Conservation (phyloP, 768 basidiomycete species). For the Mycena capillaripes region DNA sequence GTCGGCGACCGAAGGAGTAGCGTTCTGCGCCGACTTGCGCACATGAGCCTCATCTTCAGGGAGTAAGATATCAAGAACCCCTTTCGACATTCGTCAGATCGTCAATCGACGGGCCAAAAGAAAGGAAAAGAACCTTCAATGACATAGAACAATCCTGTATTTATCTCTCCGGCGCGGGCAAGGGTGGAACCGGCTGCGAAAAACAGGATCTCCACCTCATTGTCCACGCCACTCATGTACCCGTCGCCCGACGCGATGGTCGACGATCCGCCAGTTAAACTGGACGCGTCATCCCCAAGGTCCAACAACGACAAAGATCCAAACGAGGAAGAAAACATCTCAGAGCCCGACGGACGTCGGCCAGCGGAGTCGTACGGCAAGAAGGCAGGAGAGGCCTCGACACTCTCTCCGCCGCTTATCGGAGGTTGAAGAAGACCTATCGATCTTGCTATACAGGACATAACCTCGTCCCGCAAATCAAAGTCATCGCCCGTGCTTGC, state of each 20-base stretch:
- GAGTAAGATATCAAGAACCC: constrained; percentile 92
- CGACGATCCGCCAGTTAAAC: constrained; percentile 72
- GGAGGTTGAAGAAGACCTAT: constrained; percentile 95
- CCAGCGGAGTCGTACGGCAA: constrained; percentile 55
- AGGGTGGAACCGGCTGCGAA: constrained; percentile 90
- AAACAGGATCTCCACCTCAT: constrained; percentile 96
- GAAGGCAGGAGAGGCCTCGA: constrained; percentile 76
- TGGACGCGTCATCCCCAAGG: constrained; percentile 77
- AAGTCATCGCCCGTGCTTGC: constrained; percentile 75
- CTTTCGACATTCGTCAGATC: constrained; percentile 68
- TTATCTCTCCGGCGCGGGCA: constrained; percentile 90
- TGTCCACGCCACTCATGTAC: constrained; percentile 89
- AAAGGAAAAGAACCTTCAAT: constrained; percentile 49
- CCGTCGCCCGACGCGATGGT: constrained; percentile 60
- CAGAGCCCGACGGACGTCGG: constrained; percentile 52
- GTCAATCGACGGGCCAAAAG: constrained; percentile 91
- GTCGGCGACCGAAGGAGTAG: constrained; percentile 38
- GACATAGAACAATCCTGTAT: constrained; percentile 70
- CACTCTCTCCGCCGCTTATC: constrained; percentile 74
- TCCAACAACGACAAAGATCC: constrained; percentile 82
- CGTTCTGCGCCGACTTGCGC: constrained; percentile 34
- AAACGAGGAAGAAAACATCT: constrained; percentile 74
- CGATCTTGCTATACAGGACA: constrained; percentile 97
- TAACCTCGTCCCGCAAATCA: constrained; percentile 95
- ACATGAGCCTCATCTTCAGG: constrained; percentile 59